phyloP scores from a whole-genome alignment of 2,329 filamentous ascomycete genomes.

The Chaetomium olivaceum region DNA sequence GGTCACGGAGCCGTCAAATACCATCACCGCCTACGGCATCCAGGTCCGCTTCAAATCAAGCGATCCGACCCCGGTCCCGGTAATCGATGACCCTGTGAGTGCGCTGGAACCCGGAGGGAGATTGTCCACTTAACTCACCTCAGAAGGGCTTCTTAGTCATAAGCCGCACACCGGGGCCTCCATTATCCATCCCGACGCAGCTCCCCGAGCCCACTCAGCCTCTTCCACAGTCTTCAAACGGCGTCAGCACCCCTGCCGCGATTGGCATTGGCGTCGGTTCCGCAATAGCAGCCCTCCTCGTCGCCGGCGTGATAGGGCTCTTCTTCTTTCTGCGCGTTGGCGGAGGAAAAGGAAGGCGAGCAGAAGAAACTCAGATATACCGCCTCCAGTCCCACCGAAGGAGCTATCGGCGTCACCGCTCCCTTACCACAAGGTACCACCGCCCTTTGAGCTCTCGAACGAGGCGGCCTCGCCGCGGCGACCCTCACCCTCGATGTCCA shows the following conservation, averaged over 20 bases:
- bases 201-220: slow-evolving; percentile 17
- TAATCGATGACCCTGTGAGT: slow-evolving; percentile 15
- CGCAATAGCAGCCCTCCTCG: slow-evolving; percentile 28
- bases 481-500: neutral
- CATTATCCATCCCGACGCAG: slow-evolving; percentile 13
- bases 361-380: neutral
- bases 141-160: slow-evolving; percentile 1
- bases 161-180: slow-evolving; percentile 3
- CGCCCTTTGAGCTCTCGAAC: slow-evolving; percentile 29
- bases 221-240: slow-evolving; percentile 7
- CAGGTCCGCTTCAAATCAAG: slow-evolving; percentile 30
- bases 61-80: slow-evolving; percentile 20
- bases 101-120: neutral
- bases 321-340: slow-evolving; percentile 32
- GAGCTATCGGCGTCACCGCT: slow-evolving; percentile 7
- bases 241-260: slow-evolving; percentile 30
- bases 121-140: slow-evolving; percentile 3
- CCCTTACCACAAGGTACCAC: slow-evolving; percentile 18
- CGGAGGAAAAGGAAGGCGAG: slow-evolving; percentile 23
- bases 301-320: slow-evolving; percentile 25
- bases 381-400: slow-evolving; percentile 32
- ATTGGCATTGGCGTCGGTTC: slow-evolving; percentile 35
- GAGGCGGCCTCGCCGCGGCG: slow-evolving; percentile 22
- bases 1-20: slow-evolving; percentile 21
- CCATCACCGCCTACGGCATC: slow-evolving; percentile 31